These are phyloP conservation scores for Endoconidiophora polonica DNA, from an alignment of 2,329 filamentous ascomycete species.

Conservation along the genomic window DNA sequence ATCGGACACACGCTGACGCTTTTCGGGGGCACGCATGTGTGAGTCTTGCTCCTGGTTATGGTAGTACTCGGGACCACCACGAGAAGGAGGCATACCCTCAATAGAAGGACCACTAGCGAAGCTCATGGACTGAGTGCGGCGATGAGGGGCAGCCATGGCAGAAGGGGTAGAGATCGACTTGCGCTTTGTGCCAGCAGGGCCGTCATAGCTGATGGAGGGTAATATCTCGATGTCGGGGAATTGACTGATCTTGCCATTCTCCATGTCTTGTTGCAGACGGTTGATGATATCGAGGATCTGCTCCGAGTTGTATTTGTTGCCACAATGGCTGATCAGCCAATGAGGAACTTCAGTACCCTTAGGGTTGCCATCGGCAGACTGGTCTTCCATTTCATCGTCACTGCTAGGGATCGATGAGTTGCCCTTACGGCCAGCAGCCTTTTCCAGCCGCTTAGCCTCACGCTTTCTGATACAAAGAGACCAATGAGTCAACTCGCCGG, in stretches of 20 bases:
- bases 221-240: constrained; percentile 44
- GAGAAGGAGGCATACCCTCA: constrained; percentile 11
- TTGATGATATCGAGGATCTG: constrained; percentile 32
- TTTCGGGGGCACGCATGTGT: constrained; percentile 6
- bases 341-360: constrained; percentile 28
- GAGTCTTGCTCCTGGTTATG: constrained; percentile 3
- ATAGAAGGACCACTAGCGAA: constrained; percentile 13
- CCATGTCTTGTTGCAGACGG: constrained; percentile 29
- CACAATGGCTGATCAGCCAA: constrained; percentile 32
- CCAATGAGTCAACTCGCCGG: constrained; percentile 39
- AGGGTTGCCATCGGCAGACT: constrained; percentile 20
- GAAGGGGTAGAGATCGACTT: constrained; percentile 5
- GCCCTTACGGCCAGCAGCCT: constrained; percentile 20
- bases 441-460: constrained; percentile 37
- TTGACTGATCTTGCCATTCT: constrained; percentile 24
- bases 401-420: constrained; percentile 15
- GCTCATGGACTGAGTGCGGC: constrained; percentile 22
- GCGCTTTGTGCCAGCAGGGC: constrained; percentile 11
- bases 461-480: constrained; percentile 46
- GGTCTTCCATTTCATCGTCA: constrained; percentile 20
- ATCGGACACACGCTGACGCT: constrained; percentile 10
- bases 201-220: constrained; percentile 27
- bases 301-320: constrained; percentile 29
- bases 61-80: constrained; percentile 8
- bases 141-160: constrained; percentile 9